phyloP scores from a whole-genome alignment of 2,329 filamentous ascomycete species.

The Monosporascus sp. region DNA sequence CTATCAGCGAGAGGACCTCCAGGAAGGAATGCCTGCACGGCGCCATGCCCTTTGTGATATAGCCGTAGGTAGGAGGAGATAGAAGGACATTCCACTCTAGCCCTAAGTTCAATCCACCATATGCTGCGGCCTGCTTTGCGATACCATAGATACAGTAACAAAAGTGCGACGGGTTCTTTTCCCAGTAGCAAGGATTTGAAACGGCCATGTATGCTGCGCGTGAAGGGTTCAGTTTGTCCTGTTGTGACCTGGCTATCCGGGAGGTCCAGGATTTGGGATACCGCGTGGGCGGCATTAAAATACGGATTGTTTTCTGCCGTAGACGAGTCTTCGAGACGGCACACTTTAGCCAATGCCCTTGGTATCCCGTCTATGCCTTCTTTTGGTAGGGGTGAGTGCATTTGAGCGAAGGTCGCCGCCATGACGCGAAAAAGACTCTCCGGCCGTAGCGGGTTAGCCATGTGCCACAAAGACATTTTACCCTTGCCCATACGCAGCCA shows the following conservation, averaged over 20 bases:
- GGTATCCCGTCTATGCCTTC: conserved; percentile 21
- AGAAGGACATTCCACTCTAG: conserved; percentile 35
- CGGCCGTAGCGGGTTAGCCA: conserved; percentile 28
- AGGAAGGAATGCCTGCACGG: conserved; percentile 27
- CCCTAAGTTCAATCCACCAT: conserved; percentile 39
- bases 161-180: conserved; percentile 32
- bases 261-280: conserved; percentile 26
- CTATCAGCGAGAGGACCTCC: conserved; percentile 14
- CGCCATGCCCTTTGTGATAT: conserved; percentile 21
- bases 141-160: conserved; percentile 39
- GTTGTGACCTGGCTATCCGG: conserved; percentile 24
- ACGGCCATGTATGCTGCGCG: conserved; percentile 23
- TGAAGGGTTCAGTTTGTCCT: conserved; percentile 29
- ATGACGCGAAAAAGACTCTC: conserved; percentile 31
- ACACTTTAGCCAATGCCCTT: conserved; percentile 15
- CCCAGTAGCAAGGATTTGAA: conserved; percentile 27
- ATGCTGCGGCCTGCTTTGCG: conserved; percentile 31
- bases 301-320: conserved; percentile 31
- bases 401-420: conserved; percentile 28
- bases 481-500: conserved; percentile 29
- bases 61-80: conserved; percentile 31
- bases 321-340: conserved; percentile 22
- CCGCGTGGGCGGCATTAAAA: conserved; percentile 30
- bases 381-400: conserved; percentile 28
- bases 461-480: conserved; percentile 31